Evolutionary conservation across 2,329 filamentous ascomycete species (phyloP).

Genomic region (Colletotrichum acutatum): DNA sequence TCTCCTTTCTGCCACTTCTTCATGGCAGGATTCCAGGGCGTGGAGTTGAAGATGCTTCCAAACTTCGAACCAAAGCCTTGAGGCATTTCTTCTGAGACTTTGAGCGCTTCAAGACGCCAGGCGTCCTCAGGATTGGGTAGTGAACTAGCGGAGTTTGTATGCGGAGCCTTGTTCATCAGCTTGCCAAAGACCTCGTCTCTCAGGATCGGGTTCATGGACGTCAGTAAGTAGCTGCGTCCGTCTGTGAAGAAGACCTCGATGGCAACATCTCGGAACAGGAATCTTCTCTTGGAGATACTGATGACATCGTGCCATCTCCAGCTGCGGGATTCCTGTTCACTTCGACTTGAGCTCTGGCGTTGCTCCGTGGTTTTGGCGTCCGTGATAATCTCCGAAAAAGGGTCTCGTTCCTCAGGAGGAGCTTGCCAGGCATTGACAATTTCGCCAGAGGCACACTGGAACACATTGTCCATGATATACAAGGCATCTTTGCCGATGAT

Average conservation of each 20-base stretch:
- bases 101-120: constrained; percentile 90
- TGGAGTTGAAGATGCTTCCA: constrained; percentile 89
- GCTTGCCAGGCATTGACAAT: constrained; percentile 98
- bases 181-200: constrained; percentile 86
- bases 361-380: constrained; percentile 72
- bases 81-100: constrained; percentile 69
- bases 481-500: constrained; percentile 92
- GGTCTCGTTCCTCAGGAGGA: constrained; percentile 89
- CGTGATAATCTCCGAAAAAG: constrained; percentile 93
- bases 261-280: constrained; percentile 93
- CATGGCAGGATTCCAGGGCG: constrained; percentile 84
- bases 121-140: constrained; percentile 85
- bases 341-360: constrained; percentile 64
- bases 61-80: constrained; percentile 85
- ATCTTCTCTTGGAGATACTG: constrained; percentile 94
- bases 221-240: constrained; percentile 92
- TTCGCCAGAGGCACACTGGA: constrained; percentile 93
- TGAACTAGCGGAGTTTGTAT: constrained; percentile 76
- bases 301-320: constrained; percentile 97
- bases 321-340: constrained; percentile 84
- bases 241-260: constrained; percentile 99
- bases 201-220: constrained; percentile 77
- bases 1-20: constrained; percentile 93
- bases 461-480: constrained; percentile 96
- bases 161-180: constrained; percentile 82